Conservation (phyloP, 1,284 basidiomycete genomes). For the Cerrena zonata region DNA sequence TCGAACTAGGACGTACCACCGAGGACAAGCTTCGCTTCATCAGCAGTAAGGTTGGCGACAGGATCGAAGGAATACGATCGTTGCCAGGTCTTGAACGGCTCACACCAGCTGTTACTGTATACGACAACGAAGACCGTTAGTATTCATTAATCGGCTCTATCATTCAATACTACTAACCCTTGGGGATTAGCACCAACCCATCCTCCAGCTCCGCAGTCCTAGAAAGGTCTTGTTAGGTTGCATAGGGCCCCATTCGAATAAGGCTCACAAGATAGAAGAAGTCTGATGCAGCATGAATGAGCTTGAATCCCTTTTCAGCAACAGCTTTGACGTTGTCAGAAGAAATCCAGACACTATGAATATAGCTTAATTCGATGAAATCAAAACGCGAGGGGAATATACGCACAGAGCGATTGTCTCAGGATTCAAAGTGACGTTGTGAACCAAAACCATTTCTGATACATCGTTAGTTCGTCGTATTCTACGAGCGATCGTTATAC, state of each 20-base stretch:
- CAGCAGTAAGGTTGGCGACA: slow-evolving; percentile 45
- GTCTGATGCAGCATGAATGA: slow-evolving; percentile 50
- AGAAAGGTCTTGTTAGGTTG: too few relatives aligned
- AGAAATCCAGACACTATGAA: slow-evolving; percentile 50
- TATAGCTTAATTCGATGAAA: neutral
- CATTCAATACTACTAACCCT: too few relatives aligned
- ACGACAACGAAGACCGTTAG: too few relatives aligned
- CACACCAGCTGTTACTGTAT: slow-evolving; percentile 52
- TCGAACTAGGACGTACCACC: slow-evolving; percentile 48
- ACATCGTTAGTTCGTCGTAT: slow-evolving; percentile 1
- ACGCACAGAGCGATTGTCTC: slow-evolving; percentile 67
- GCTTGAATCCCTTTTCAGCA: slow-evolving; percentile 41
- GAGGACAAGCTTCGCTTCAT: slow-evolving; percentile 50
- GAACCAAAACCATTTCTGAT: slow-evolving; percentile 64
- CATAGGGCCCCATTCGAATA: neutral
- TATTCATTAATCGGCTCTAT: slow-evolving; percentile 19
- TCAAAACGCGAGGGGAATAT: neutral
- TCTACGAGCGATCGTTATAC: neutral
- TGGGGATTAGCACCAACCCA: slow-evolving; percentile 62
- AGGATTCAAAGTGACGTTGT: slow-evolving; percentile 55
- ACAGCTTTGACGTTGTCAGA: slow-evolving; percentile 40
- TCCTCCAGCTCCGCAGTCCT: slow-evolving; percentile 76
- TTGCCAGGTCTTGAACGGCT: slow-evolving; percentile 75
- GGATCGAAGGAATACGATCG: slow-evolving; percentile 74
- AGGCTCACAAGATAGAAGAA: slow-evolving; percentile 52